Evolutionary conservation across 2,329 filamentous ascomycete genomes (phyloP), one percentile per base, ranked within the genome.

Genomic region (Aspergillus costaricaensis): DNA sequence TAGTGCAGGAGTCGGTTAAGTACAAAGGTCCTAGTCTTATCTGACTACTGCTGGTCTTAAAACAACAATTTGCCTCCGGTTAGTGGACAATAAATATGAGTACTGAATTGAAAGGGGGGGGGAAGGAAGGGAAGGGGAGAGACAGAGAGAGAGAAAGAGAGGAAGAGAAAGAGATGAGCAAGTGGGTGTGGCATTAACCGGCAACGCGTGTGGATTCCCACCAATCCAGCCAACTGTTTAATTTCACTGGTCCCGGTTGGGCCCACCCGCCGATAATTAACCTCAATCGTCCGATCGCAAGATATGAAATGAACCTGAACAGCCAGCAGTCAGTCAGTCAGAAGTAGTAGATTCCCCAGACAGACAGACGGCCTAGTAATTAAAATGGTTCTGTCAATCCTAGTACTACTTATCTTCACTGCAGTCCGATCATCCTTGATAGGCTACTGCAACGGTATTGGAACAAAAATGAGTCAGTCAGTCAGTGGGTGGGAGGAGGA

Each of bases 111-210:
- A 59, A 47, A 50, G 57, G 50, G 57, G 41, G 25, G 39, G 19
- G 25, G 39, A 2, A 52, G 12, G 10, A 30, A 12, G 27, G 27
- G 27, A 0, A 30, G 10, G 27, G 27, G 36, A 9, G 49, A 30
- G 49, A 38, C n/a, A 52, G n/a, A n/a, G 27, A 32, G n/a, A 7
- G 10, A 19, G 41, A 19, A 1, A 21, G 10, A 44, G n/a, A 44
- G 19, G 12, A 4, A 44, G 39, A 19, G 17, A 44, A 14, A 14
- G 12, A 36, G 32, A 36, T 36, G 41, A 19, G 27, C 32, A 36
- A 36, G 49, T 44, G 59, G 12, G 44, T 38, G 59, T 61, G 59
- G 59, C 55, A 58, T 55, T 61, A 58, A 54, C 39, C 38, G 39
- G 53, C 39, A 23, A 32, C 53, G 39, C 53, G 53, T 19, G 53